Evolutionary conservation across 805 yeast genomes (phyloP).

Genomic region (Novakomyces olei): DNA sequence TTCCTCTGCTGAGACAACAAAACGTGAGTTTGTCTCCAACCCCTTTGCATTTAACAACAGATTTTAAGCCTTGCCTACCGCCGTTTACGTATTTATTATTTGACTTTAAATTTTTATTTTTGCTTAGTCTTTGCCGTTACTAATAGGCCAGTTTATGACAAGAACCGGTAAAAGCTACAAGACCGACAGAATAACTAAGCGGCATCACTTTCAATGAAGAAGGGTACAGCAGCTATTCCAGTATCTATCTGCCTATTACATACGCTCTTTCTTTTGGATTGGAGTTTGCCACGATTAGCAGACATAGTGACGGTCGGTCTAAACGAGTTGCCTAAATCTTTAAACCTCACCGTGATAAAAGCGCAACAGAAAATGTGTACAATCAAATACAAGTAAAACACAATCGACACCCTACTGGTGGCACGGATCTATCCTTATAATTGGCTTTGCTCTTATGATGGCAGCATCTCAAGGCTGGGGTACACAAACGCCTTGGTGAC

Average conservation of each 20-base stretch:
- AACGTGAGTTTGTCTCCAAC: too few species aligned
- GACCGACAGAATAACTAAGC: slow-evolving; percentile 26
- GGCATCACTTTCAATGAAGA: slow-evolving; percentile 23
- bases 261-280: slow-evolving; percentile 32
- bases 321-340: slow-evolving; percentile 6
- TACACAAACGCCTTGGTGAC: slow-evolving; percentile 39
- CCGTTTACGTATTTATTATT: too few species aligned
- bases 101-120: too few species aligned
- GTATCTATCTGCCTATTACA: slow-evolving; percentile 37
- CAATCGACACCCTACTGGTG: slow-evolving; percentile 45
- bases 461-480: slow-evolving; percentile 21
- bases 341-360: slow-evolving; percentile 14
- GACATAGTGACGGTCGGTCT: slow-evolving; percentile 2
- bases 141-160: too few species aligned
- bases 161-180: slow-evolving; percentile 19
- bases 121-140: too few species aligned
- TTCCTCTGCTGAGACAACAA: slow-evolving; percentile 16
- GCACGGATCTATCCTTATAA: slow-evolving; percentile 25
- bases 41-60: too few species aligned
- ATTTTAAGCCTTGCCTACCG: too few species aligned
- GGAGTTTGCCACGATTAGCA: slow-evolving; percentile 20
- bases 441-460: slow-evolving; percentile 26
- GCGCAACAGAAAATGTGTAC: slow-evolving; percentile 21
- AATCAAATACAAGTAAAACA: slow-evolving; percentile 33
- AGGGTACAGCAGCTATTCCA: slow-evolving; percentile 37